phyloP scores from a whole-genome alignment of 768 basidiomycete genomes.

The Tubosaeta brunneosetosa region DNA sequence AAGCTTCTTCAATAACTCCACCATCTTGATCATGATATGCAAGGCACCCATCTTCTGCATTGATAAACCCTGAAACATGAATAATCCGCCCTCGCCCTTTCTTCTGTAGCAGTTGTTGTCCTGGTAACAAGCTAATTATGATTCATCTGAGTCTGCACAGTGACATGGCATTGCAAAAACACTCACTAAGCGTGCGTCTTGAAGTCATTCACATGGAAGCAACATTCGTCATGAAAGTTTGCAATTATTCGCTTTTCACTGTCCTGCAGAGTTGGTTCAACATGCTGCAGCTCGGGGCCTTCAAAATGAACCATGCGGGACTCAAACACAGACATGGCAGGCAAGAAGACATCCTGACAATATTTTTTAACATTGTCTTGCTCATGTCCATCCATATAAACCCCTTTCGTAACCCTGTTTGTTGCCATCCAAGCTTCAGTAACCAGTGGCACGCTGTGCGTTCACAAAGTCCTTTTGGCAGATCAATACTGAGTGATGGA shows the following conservation, averaged over 20 bases:
- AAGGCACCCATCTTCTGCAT: not conserved
- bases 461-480: too few species aligned
- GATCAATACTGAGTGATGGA: too few species aligned
- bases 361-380: not conserved
- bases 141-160: too few species aligned
- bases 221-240: not conserved
- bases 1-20: not conserved
- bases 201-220: not conserved
- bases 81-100: not conserved
- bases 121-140: not conserved
- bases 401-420: not conserved
- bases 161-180: too few species aligned
- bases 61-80: not conserved
- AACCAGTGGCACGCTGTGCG: not conserved
- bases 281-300: not conserved
- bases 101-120: not conserved
- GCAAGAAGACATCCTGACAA: not conserved
- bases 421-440: not conserved
- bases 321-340: too few species aligned
- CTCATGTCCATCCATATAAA: not conserved
- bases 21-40: not conserved
- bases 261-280: not conserved
- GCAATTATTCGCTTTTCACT: not conserved
- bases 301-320: not conserved
- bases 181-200: too few species aligned